Evolutionary conservation across 2,329 filamentous ascomycete genomes (phyloP).

Genomic region (Tolypocladium inflatum): DNA sequence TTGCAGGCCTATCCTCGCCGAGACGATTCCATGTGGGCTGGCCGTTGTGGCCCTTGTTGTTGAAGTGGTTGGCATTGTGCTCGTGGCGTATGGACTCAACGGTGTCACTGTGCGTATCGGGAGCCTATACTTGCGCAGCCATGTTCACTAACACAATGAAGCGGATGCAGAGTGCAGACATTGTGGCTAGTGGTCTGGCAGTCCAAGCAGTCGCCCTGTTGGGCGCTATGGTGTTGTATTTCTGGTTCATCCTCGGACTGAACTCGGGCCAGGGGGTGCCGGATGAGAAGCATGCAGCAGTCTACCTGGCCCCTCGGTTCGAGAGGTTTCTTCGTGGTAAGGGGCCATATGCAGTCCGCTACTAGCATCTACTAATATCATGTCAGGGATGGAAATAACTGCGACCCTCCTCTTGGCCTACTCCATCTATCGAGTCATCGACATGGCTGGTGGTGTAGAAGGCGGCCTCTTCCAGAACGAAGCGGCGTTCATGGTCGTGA

Average conservation of each 20-base stretch:
- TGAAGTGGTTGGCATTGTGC: slow-evolving; percentile 30
- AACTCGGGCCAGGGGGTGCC: slow-evolving; percentile 25
- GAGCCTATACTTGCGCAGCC: too few species aligned
- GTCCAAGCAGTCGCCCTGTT: slow-evolving; percentile 32
- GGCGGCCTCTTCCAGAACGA: slow-evolving; percentile 28
- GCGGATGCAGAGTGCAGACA: slow-evolving; percentile 22
- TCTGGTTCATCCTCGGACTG: slow-evolving; percentile 30
- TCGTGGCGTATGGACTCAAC: slow-evolving; percentile 25
- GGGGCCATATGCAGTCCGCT: background rate
- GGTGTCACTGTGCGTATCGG: slow-evolving; percentile 22
- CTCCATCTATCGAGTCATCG: slow-evolving; percentile 30
- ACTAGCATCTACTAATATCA: background rate
- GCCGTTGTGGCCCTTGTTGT: slow-evolving; percentile 24
- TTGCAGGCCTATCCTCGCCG: slow-evolving; percentile 23
- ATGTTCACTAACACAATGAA: slow-evolving; percentile 12
- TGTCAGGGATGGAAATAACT: slow-evolving; percentile 26
- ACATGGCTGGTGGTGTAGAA: slow-evolving; percentile 25
- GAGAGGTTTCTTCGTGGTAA: slow-evolving; percentile 35
- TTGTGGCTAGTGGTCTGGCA: slow-evolving; percentile 34
- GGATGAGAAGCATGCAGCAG: slow-evolving; percentile 25
- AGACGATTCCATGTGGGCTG: slow-evolving; percentile 22
- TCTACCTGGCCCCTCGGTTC: slow-evolving; percentile 34
- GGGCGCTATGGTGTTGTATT: slow-evolving; percentile 26
- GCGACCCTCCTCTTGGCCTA: slow-evolving; percentile 27
- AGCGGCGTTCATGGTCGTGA: slow-evolving; percentile 26